Evolutionary conservation across 352 stramenopile genomes (phyloP), one percentile per base, ranked within the genome.

Genomic region (Pythium plurisporium): DNA sequence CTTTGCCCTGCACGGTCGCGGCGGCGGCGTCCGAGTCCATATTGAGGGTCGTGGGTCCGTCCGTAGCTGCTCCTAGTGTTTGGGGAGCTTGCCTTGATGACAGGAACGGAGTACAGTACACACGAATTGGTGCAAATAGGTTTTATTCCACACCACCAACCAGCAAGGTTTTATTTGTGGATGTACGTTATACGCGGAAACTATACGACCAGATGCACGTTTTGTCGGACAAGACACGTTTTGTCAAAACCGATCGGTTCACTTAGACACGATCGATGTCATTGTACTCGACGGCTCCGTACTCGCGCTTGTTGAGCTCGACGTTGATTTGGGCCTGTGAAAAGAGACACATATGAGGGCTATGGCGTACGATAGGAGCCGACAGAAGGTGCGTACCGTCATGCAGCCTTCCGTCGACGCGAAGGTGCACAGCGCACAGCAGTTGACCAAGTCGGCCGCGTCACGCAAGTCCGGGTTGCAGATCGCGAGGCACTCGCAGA

Each of bases 371-470:
- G 22, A 30, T 17, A n/a, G 41, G 41, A 9, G 6, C 14, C 9
- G 25, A 40, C 19, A 33, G 44, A 43, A 10, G 27, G 10, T 8
- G 6, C 20, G 42, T 55, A 86, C 75, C 54, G 91, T 96, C 94
- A 98, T 98, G 65, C 91, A 98, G 51, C 91, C 94, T 59, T 92
- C 82, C 1, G 92, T 96, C 33, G 83, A 84, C 25, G 75, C 82
- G 71, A 97, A 98, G 14, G 90, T 95, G 76, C 92, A 89, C 65
- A 98, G 87, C 31, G 91, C 87, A 40, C 97, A 82, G 59, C 85
- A 79, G 56, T 95, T 79, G 45, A 97, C 64, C 15, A 89, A 79
- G n/a, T 88, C 73, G 3, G 94, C 87, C 54, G 79, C 73, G 33
- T 96, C 74, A 8, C 64, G 54, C 25, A 79, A 51, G 29, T 79